phyloP scores from a whole-genome alignment of 2,329 filamentous ascomycete genomes.

The Ophiostoma angusticollis region DNA sequence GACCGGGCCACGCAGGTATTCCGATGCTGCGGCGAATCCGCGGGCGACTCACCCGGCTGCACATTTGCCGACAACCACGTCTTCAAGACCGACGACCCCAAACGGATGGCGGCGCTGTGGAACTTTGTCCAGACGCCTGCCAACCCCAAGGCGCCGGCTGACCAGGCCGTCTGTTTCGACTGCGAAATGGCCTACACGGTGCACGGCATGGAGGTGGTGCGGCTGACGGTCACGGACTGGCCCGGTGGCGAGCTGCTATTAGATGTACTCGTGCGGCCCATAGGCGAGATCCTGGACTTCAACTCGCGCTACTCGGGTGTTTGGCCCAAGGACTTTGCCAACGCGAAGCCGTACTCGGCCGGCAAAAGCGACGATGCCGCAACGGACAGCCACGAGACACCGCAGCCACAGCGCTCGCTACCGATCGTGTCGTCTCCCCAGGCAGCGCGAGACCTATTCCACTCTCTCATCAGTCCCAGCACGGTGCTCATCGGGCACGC shows the following conservation, averaged over 20 bases:
- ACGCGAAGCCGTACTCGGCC: slow-evolving; percentile 45
- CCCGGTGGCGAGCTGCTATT: slow-evolving; percentile 61
- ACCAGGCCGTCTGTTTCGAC: slow-evolving; percentile 71
- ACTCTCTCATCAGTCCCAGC: slow-evolving; percentile 57
- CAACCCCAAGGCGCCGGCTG: slow-evolving; percentile 37
- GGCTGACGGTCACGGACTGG: slow-evolving; percentile 82
- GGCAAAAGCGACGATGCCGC: not conserved
- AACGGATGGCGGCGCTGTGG: slow-evolving; percentile 62
- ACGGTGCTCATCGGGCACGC: slow-evolving; percentile 88
- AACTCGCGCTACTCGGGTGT: slow-evolving; percentile 91
- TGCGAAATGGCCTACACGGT: slow-evolving; percentile 98
- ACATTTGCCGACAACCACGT: slow-evolving; percentile 61
- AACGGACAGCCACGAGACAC: slow-evolving; percentile 7
- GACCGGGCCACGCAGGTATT: slow-evolving; percentile 49
- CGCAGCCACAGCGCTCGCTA: slow-evolving; percentile 30
- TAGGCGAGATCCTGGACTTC: slow-evolving; percentile 16
- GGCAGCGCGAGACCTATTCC: slow-evolving; percentile 63
- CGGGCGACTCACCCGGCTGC: slow-evolving; percentile 66
- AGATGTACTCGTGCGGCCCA: slow-evolving; percentile 42
- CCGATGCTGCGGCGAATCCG: slow-evolving; percentile 63
- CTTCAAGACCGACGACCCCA: slow-evolving; percentile 68
- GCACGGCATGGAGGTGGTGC: slow-evolving; percentile 74
- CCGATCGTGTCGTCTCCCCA: slow-evolving; percentile 65
- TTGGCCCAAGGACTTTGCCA: slow-evolving; percentile 59
- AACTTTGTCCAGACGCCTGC: slow-evolving; percentile 70